A percentile compares a stretch with the other conserved stretches of the same genome.
Conservation (phyloP, 805 yeast genomes). For the Metschnikowia corniflorae region DNA sequence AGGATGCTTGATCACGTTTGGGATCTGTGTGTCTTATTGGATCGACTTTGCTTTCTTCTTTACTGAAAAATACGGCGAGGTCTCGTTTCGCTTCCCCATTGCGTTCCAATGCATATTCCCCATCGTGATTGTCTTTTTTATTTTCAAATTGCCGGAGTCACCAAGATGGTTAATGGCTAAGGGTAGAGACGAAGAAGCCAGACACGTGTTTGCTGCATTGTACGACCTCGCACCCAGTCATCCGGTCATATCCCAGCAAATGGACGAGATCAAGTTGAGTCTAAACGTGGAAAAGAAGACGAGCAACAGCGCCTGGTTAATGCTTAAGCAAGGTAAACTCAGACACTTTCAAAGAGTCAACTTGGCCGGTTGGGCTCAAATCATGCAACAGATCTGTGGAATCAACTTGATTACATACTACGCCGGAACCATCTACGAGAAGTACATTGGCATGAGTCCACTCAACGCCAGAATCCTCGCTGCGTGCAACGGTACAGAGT, state of each 20-base stretch:
- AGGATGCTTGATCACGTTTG: slow-evolving; percentile 25
- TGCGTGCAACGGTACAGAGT: slow-evolving; percentile 43
- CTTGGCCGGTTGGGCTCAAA: slow-evolving; percentile 42
- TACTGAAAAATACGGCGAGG: slow-evolving; percentile 20
- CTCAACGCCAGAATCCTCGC: slow-evolving; percentile 30
- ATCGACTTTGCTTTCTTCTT: slow-evolving; percentile 34
- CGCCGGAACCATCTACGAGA: slow-evolving; percentile 41
- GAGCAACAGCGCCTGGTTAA: slow-evolving; percentile 22
- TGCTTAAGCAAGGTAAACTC: slow-evolving; percentile 40
- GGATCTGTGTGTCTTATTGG: slow-evolving; percentile 34
- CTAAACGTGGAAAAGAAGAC: slow-evolving; percentile 24
- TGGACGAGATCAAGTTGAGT: slow-evolving; percentile 25
- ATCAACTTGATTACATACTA: slow-evolving; percentile 45
- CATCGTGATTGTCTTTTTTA: slow-evolving; percentile 13
- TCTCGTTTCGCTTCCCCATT: slow-evolving; percentile 34
- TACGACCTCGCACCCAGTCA: slow-evolving; percentile 25
- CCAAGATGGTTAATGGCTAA: slow-evolving; percentile 41
- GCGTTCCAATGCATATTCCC: slow-evolving; percentile 29
- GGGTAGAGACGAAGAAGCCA: slow-evolving; percentile 29
- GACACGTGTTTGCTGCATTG: slow-evolving; percentile 17
- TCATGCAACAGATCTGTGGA: slow-evolving; percentile 49
- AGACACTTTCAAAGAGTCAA: slow-evolving; percentile 47
- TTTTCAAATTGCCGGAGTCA: slow-evolving; percentile 37
- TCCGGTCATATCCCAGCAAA: slow-evolving; percentile 22
- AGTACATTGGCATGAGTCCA: slow-evolving; percentile 37